These are phyloP conservation scores for Didymosphaeria variabile DNA, from an alignment of 2,329 filamentous ascomycete species.

Conservation along the genomic window DNA sequence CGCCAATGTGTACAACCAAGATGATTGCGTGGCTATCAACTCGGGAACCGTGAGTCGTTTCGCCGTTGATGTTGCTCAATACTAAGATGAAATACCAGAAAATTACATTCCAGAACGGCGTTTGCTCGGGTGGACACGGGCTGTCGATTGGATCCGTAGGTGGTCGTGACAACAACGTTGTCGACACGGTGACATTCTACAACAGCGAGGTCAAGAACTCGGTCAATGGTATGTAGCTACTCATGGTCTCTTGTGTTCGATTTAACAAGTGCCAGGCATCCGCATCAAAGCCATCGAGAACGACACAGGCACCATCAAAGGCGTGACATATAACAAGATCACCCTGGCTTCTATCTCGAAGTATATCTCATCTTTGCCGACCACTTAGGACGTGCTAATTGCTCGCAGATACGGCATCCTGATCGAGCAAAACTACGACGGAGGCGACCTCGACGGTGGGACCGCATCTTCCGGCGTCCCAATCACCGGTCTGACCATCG, in stretches of 20 bases:
- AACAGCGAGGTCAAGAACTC: constrained; percentile 59
- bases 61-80: constrained; percentile 26
- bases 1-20: constrained; percentile 64
- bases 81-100: constrained; percentile 12
- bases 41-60: constrained; percentile 53
- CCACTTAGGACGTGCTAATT: not conserved
- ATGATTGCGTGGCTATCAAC: constrained; percentile 67
- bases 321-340: constrained; percentile 29
- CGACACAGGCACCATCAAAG: constrained; percentile 54
- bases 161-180: constrained; percentile 53
- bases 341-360: constrained; percentile 12
- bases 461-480: constrained; percentile 56
- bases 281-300: constrained; percentile 64
- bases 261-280: constrained; percentile 48
- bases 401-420: constrained; percentile 56
- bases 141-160: constrained; percentile 67
- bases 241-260: not conserved
- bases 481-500: constrained; percentile 53
- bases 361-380: not conserved
- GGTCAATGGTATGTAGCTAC: constrained; percentile 46
- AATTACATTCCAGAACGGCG: constrained; percentile 43
- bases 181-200: constrained; percentile 54
- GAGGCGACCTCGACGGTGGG: constrained; percentile 50
- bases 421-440: constrained; percentile 61
- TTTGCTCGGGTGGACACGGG: constrained; percentile 62